Percentiles rank a stretch among this genome's conserved stretches.
These are phyloP conservation scores for Penicillium brevicompactum DNA, from an alignment of 2,329 filamentous ascomycete species.

Conservation along the genomic window DNA sequence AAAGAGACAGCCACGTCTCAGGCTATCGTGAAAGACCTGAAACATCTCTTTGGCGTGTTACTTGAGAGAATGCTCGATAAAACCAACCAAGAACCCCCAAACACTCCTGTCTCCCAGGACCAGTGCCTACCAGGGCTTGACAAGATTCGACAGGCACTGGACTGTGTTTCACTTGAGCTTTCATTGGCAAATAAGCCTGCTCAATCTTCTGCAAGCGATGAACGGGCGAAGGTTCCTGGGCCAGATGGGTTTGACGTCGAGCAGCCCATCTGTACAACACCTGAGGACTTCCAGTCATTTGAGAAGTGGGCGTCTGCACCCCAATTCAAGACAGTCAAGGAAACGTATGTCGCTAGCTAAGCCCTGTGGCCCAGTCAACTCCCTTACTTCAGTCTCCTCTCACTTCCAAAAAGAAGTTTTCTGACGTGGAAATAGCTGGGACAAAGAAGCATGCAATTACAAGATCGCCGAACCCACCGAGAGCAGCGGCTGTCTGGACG, in stretches of 20 bases:
- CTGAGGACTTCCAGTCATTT: slow-evolving; percentile 16
- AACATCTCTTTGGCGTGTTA: slow-evolving; percentile 8
- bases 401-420: too few species aligned
- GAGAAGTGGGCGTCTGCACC: slow-evolving; percentile 19
- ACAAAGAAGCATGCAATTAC: slow-evolving; percentile 32
- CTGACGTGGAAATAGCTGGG: too few species aligned
- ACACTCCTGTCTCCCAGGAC: slow-evolving; percentile 13
- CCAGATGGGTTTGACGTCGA: slow-evolving; percentile 5
- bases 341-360: too few species aligned
- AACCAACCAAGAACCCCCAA: slow-evolving; percentile 12
- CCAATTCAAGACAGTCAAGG: slow-evolving; percentile 22
- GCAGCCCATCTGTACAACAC: slow-evolving; percentile 12
- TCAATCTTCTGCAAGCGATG: not conserved
- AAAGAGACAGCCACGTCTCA: not conserved
- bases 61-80: slow-evolving; percentile 7
- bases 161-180: not conserved
- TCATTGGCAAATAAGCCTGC: slow-evolving; percentile 1
- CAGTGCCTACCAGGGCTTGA: slow-evolving; percentile 5
- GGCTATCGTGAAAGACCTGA: slow-evolving; percentile 5
- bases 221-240: not conserved
- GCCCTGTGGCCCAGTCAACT: too few species aligned
- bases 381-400: too few species aligned
- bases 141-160: slow-evolving; percentile 7
- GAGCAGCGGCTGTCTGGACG: slow-evolving; percentile 12
- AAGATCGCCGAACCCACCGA: slow-evolving; percentile 28